A percentile compares a stretch with the other conserved stretches of the same genome.
phyloP scores from a whole-genome alignment of 2,329 filamentous ascomycete species.

The Clarireedia homoeocarpa region DNA sequence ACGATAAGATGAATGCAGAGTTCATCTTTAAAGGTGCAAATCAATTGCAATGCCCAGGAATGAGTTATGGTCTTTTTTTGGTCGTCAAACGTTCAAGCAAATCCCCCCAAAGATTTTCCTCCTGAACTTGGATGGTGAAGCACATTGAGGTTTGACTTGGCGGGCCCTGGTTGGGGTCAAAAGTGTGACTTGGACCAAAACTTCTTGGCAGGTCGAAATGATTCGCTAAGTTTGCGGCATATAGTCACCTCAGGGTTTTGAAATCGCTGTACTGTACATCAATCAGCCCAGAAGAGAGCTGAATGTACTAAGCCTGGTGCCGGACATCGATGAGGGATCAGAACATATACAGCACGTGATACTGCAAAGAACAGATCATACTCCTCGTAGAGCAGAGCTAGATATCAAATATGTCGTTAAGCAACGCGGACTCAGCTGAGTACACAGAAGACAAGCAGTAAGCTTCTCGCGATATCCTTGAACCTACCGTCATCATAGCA shows the following conservation, averaged over 20 bases:
- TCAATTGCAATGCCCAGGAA: not conserved
- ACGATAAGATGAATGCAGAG: not conserved
- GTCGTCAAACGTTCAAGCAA: slow-evolving; percentile 4
- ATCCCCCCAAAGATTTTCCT: not conserved
- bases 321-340: not conserved
- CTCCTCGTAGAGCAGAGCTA: too few species aligned
- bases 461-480: too few species aligned
- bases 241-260: not conserved
- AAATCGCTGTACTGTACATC: too few species aligned
- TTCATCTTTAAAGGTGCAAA: not conserved
- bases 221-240: not conserved
- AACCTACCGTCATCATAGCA: too few species aligned
- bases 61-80: not conserved
- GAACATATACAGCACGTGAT: not conserved
- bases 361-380: too few species aligned
- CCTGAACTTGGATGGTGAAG: slow-evolving; percentile 1
- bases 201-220: not conserved
- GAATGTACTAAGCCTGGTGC: too few species aligned
- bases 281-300: too few species aligned
- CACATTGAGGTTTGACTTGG: slow-evolving; percentile 8
- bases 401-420: too few species aligned
- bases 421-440: too few species aligned
- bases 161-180: not conserved
- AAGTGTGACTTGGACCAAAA: slow-evolving; percentile 5
- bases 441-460: too few species aligned